These are phyloP conservation scores for Leishmania mexicana DNA, from an alignment of 208 protist species.

Conservation along the genomic window DNA sequence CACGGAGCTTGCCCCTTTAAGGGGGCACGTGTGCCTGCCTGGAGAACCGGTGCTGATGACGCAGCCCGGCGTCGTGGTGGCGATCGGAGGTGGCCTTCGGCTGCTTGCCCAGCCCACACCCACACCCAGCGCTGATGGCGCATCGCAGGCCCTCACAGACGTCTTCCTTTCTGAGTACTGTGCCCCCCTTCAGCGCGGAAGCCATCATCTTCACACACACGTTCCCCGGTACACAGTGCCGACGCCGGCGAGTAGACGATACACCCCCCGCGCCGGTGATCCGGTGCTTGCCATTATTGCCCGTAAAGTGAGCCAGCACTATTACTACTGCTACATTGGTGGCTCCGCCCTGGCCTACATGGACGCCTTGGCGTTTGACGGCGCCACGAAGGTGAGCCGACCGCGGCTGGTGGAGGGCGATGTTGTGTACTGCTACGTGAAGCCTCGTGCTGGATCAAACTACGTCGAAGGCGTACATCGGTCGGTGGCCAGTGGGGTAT, in stretches of 20 bases:
- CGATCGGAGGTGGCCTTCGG: conserved; percentile 66
- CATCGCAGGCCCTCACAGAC: conserved; percentile 11
- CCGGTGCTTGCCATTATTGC: conserved; percentile 74
- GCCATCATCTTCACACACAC: conserved; percentile 31
- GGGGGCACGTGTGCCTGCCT: conserved; percentile 74
- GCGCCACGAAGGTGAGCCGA: conserved; percentile 77
- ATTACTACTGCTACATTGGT: conserved; percentile 75
- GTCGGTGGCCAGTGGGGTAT: not conserved
- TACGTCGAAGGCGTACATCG: conserved; percentile 19
- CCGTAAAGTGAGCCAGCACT: conserved; percentile 47
- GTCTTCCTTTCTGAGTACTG: conserved; percentile 66
- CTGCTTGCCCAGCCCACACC: conserved; percentile 22
- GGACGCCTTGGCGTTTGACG: conserved; percentile 82
- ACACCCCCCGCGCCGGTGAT: conserved; percentile 54
- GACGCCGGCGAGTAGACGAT: conserved; percentile 61
- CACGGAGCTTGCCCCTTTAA: conserved; percentile 52
- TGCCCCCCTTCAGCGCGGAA: conserved; percentile 40
- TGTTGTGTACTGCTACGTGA: conserved; percentile 79
- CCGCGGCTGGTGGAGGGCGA: conserved; percentile 79
- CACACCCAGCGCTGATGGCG: not conserved
- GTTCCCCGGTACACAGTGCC: conserved; percentile 50
- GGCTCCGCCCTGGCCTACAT: conserved; percentile 53
- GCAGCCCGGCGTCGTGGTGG: conserved; percentile 46
- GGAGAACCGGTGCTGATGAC: conserved; percentile 77
- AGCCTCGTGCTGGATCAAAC: conserved; percentile 27